A percentile compares a stretch with the other conserved stretches of the same genome.
These are phyloP conservation scores for Penicillium sp. DNA, from an alignment of 2,329 filamentous ascomycete species.

Conservation along the genomic window DNA sequence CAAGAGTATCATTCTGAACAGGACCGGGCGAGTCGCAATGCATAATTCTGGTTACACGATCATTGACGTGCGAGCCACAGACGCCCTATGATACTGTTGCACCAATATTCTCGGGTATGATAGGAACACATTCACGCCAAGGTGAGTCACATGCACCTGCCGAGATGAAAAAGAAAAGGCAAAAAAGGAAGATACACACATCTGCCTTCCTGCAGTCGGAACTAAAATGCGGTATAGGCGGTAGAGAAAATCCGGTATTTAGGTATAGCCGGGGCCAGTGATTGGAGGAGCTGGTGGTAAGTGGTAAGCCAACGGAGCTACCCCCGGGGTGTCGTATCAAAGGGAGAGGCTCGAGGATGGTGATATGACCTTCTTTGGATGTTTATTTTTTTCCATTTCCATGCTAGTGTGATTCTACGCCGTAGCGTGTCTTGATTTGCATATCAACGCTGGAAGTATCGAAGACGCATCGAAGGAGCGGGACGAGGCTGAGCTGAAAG, in stretches of 20 bases:
- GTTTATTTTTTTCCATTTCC: background rate
- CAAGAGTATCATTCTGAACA: constrained; percentile 13
- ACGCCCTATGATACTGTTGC: constrained; percentile 9
- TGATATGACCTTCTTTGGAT: constrained; percentile 15
- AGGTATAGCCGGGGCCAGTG: background rate
- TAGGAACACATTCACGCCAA: background rate
- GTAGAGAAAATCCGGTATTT: background rate
- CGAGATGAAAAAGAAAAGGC: background rate
- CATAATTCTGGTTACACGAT: constrained; percentile 13
- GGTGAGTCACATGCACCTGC: constrained; percentile 6
- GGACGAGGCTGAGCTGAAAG: constrained; percentile 19
- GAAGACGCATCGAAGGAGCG: constrained; percentile 34
- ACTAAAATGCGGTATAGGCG: background rate
- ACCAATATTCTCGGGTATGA: constrained; percentile 9
- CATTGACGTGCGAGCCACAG: constrained; percentile 11
- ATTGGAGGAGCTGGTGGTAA: background rate
- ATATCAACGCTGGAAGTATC: constrained; percentile 18
- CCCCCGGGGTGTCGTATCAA: constrained; percentile 16
- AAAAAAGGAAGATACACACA: background rate
- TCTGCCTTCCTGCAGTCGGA: constrained; percentile 5
- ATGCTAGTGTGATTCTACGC: background rate
- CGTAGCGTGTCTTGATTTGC: background rate
- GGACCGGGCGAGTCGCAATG: constrained; percentile 5
- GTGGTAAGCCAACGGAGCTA: background rate
- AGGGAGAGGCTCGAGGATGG: constrained; percentile 16